Conservation (phyloP, 1,139 yeast species). For the Diutina sp. region DNA sequence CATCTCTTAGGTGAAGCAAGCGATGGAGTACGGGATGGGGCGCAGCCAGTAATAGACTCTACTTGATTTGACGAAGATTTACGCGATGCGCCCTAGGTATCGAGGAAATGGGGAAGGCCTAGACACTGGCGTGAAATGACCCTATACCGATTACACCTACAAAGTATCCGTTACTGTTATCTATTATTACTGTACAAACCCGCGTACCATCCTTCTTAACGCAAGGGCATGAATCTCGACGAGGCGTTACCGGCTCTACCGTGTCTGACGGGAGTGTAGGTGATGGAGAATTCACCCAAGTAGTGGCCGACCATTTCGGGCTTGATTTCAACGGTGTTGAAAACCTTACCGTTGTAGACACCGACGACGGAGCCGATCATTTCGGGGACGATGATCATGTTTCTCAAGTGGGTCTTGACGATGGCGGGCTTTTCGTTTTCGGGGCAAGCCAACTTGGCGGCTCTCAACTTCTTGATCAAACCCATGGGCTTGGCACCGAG, state of each 20-base stretch:
- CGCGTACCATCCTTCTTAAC: slow-evolving; percentile 12
- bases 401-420: slow-evolving; percentile 99
- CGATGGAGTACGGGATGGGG: neutral
- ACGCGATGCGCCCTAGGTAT: neutral
- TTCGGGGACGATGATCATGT: slow-evolving; percentile 98
- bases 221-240: slow-evolving; percentile 67
- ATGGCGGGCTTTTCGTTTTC: slow-evolving; percentile 96
- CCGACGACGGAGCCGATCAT: slow-evolving; percentile 99
- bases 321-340: slow-evolving; percentile 97
- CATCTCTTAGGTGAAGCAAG: neutral
- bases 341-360: slow-evolving; percentile 99
- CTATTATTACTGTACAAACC: slow-evolving; percentile 2
- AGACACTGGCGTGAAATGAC: neutral
- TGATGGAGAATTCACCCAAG: slow-evolving; percentile 99
- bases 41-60: neutral
- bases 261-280: slow-evolving; percentile 99
- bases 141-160: neutral
- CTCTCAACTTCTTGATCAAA: slow-evolving; percentile 95
- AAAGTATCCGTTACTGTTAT: neutral
- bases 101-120: neutral
- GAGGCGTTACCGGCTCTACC: slow-evolving; percentile 98
- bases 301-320: slow-evolving; percentile 99
- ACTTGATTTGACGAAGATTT: neutral
- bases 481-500: slow-evolving; percentile 93
- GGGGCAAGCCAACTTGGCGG: slow-evolving; percentile 86